Evolutionary conservation across 495 filamentous ascomycete genomes (phyloP), one percentile per base, ranked within the genome.

Genomic region (Neurospora tetraspora): DNA sequence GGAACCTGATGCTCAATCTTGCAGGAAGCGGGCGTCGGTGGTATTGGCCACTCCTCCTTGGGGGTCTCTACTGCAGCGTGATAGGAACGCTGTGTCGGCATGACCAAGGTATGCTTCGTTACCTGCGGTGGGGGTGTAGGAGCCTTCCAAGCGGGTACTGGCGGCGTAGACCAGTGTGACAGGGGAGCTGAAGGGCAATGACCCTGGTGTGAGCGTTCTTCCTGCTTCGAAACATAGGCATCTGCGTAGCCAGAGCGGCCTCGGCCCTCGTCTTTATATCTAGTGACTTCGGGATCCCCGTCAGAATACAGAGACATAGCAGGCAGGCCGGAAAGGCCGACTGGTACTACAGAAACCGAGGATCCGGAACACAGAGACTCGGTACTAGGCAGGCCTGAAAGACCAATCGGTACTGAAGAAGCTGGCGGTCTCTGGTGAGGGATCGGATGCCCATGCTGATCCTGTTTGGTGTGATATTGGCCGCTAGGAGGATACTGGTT

Each of bases 401-500:
- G n/a, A 0, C 43, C 43, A n/a, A 23, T 9, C 2, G 9, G 43
- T 3, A 47, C 43, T 20, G n/a, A 1, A 23, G n/a, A 47, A 5
- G 9, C 4, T 23, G 43, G 12, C 0, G 4, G n/a, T 1, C 1
- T 34, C n/a, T 20, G n/a, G 4, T 0, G 3, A 23, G 45, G 10
- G 4, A 0, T 4, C 4, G 45, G 45, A 12, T 53, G 45, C n/a
- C 45, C 5, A 11, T 23, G 45, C 45, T 0, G 4, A 23, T 20
- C 3, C 11, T 47, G 43, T 18, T 47, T 20, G 18, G 12, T 1
- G 4, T 23, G 9, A 5, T 9, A 47, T 3, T 9, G 10, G n/a
- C 1, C 7, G n/a, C 0, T 47, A 9, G n/a, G 4, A 4, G n/a
- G n/a, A 5, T 20, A 23, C 2, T 20, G n/a, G 1, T 1, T 12